phyloP scores from a whole-genome alignment of 2,329 filamentous ascomycete genomes.

The Fusarium sp. region DNA sequence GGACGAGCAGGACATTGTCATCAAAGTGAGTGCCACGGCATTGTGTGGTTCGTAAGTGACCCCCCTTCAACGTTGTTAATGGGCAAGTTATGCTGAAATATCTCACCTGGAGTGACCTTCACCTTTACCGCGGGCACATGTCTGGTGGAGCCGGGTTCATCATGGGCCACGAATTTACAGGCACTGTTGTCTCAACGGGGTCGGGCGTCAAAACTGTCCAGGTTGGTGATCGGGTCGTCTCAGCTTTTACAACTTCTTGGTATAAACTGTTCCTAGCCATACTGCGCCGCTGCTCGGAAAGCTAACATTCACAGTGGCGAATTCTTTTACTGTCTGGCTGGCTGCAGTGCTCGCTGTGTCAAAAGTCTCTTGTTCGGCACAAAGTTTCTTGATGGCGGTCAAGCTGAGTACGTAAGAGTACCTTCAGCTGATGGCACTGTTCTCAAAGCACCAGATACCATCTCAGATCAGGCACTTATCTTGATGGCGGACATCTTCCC shows the following conservation, averaged over 20 bases:
- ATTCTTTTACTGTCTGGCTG: slow-evolving; percentile 88
- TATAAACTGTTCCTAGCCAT: slow-evolving; percentile 55
- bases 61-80: background rate
- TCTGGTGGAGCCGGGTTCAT: slow-evolving; percentile 72
- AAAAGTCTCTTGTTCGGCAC: slow-evolving; percentile 80
- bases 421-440: slow-evolving; percentile 86
- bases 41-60: slow-evolving; percentile 84
- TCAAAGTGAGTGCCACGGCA: slow-evolving; percentile 86
- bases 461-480: slow-evolving; percentile 81
- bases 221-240: slow-evolving; percentile 83
- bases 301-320: slow-evolving; percentile 55
- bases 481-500: slow-evolving; percentile 97
- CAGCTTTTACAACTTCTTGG: slow-evolving; percentile 88
- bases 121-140: slow-evolving; percentile 85
- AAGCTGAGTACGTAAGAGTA: slow-evolving; percentile 86
- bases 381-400: slow-evolving; percentile 78
- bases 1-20: slow-evolving; percentile 80
- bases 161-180: slow-evolving; percentile 91
- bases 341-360: slow-evolving; percentile 84
- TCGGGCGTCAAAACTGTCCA: slow-evolving; percentile 76
- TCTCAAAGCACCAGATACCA: slow-evolving; percentile 75
- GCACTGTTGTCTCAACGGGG: slow-evolving; percentile 78
- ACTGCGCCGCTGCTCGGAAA: no score
- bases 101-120: slow-evolving; percentile 75
- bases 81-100: slow-evolving; percentile 1